Conservation (phyloP, 1,139 yeast genomes). For the Zygoascus meyerae region DNA sequence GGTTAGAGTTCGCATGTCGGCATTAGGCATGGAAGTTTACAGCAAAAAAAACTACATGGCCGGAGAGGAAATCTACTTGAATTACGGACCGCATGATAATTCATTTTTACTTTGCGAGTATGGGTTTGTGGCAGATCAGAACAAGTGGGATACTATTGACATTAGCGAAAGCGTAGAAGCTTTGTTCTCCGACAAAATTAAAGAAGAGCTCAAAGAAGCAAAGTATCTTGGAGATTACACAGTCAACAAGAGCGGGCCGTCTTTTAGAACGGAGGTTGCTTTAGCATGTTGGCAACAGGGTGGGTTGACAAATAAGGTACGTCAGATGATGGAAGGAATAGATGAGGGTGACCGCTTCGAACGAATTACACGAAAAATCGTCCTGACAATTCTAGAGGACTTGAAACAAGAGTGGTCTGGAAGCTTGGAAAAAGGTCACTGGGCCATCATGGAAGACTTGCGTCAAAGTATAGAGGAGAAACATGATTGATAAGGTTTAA, state of each 20-base stretch:
- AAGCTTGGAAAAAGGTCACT: background rate
- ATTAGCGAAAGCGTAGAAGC: constrained; percentile 42
- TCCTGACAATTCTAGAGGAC: constrained; percentile 9
- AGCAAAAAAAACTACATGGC: constrained; percentile 34
- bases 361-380: constrained; percentile 4
- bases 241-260: constrained; percentile 45
- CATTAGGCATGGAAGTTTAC: constrained; percentile 41
- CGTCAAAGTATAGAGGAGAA: background rate
- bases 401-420: constrained; percentile 10
- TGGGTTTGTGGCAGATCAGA: constrained; percentile 59
- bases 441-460: background rate
- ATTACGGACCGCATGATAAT: constrained; percentile 86
- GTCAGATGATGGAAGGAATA: constrained; percentile 15
- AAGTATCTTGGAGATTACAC: constrained; percentile 75
- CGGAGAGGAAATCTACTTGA: constrained; percentile 60
- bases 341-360: constrained; percentile 14
- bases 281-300: constrained; percentile 49
- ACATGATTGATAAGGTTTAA: no score
- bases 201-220: constrained; percentile 42
- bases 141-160: constrained; percentile 69
- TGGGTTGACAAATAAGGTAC: constrained; percentile 13
- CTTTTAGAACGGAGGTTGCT: constrained; percentile 74
- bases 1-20: constrained; percentile 46
- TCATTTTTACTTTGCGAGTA: constrained; percentile 78
- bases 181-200: constrained; percentile 39